These are phyloP conservation scores for Coemansia reversa DNA, from an alignment of 192 early-diverging fungal species.

Conservation along the genomic window DNA sequence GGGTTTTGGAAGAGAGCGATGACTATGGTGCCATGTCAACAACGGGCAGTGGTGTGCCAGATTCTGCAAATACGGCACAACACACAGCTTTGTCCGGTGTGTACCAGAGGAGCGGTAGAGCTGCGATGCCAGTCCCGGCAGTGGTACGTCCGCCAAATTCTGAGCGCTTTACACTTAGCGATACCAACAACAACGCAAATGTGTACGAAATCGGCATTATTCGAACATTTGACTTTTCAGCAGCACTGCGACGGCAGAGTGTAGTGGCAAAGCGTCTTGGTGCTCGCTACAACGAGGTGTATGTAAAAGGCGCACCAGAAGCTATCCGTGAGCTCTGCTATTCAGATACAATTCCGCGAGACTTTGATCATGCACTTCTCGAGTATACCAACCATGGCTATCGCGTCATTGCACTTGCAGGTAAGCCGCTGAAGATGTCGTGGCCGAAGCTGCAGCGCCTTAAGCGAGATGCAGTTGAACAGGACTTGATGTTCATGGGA, in stretches of 20 bases:
- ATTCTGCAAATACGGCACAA: constrained; percentile 3
- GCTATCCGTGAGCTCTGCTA: constrained; percentile 86
- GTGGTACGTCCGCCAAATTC: constrained; percentile 85
- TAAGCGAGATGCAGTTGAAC: constrained; percentile 81
- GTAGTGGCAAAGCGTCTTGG: constrained; percentile 80
- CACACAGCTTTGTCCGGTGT: background rate
- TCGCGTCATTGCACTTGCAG: constrained; percentile 93
- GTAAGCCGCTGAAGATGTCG: constrained; percentile 66
- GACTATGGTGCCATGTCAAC: constrained; percentile 11
- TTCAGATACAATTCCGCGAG: constrained; percentile 76
- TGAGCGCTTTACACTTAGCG: constrained; percentile 60
- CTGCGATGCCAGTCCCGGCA: constrained; percentile 61
- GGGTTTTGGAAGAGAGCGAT: constrained; percentile 90
- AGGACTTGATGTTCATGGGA: constrained; percentile 83
- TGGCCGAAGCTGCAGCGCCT: constrained; percentile 75
- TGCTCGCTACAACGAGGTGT: constrained; percentile 64
- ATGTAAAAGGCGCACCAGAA: constrained; percentile 98
- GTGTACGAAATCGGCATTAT: constrained; percentile 76
- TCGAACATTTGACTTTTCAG: constrained; percentile 91
- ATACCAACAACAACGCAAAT: constrained; percentile 25
- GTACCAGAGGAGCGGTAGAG: background rate
- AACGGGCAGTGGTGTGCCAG: constrained; percentile 9
- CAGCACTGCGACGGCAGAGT: constrained; percentile 84
- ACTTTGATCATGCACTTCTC: constrained; percentile 78
- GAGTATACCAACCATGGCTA: constrained; percentile 95